Conservation (phyloP, 495 filamentous ascomycete genomes). For the Penicillium egyptiacum region DNA sequence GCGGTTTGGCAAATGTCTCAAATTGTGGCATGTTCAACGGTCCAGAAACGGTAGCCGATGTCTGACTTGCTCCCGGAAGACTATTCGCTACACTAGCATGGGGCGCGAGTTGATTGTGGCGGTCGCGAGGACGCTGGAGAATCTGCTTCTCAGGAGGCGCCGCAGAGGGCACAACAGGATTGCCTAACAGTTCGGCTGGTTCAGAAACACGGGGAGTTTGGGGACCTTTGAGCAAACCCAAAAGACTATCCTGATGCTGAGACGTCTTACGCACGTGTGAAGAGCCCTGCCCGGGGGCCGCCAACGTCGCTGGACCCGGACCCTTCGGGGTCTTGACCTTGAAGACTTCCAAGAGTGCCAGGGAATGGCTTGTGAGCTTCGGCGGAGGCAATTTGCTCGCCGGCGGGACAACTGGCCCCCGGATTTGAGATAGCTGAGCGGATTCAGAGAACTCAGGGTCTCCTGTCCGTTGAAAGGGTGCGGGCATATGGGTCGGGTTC, state of each 20-base stretch:
- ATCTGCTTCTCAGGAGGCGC: conserved; percentile 33
- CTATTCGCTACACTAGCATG: conserved; percentile 11
- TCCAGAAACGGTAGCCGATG: conserved; percentile 52
- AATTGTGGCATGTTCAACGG: conserved; percentile 53
- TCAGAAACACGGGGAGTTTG: conserved; percentile 18
- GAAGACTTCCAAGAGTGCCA: conserved; percentile 64
- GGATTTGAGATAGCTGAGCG: conserved; percentile 36
- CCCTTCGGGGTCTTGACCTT: conserved; percentile 47
- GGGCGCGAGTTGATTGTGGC: conserved; percentile 20
- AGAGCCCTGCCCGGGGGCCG: conserved; percentile 23
- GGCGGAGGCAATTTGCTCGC: conserved; percentile 59
- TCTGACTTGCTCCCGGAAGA: conserved; percentile 18
- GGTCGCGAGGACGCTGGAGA: conserved; percentile 36
- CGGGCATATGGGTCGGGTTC: conserved; percentile 30
- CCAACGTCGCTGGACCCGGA: conserved; percentile 30
- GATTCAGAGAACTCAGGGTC: conserved; percentile 52
- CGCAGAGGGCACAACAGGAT: conserved; percentile 25
- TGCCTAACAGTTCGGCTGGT: conserved; percentile 39
- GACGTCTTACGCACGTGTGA: conserved; percentile 31
- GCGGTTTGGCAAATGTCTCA: conserved; percentile 36
- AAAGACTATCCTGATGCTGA: conserved; percentile 42
- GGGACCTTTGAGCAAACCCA: conserved; percentile 38
- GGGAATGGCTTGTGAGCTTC: conserved; percentile 63
- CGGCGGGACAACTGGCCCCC: conserved; percentile 51
- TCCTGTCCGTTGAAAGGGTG: conserved; percentile 54